Evolutionary conservation across 805 yeast genomes (phyloP).

Genomic region (Lipomyces yamanashiensis): DNA sequence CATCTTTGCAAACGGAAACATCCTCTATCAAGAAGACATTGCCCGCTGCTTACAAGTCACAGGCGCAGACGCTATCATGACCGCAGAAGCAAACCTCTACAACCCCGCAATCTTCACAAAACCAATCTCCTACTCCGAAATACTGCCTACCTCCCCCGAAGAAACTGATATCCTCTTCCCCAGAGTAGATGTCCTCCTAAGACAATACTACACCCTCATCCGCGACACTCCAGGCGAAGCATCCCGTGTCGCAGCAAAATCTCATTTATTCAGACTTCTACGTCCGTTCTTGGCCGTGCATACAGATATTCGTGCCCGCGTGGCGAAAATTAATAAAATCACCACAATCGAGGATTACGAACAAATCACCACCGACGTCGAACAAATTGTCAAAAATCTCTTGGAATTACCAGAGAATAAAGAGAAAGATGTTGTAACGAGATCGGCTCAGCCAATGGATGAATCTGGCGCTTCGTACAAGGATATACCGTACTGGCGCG

Average conservation of each 20-base stretch:
- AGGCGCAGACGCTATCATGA: conserved; percentile 89
- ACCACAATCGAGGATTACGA: conserved; percentile 54
- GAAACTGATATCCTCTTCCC: conserved; percentile 74
- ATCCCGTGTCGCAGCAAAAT: conserved; percentile 80
- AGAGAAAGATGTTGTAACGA: conserved; percentile 62
- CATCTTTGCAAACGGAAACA: conserved; percentile 91
- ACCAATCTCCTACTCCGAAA: conserved; percentile 6
- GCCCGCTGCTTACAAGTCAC: conserved; percentile 66
- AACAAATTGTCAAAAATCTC: conserved; percentile 63
- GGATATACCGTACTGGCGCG: conserved; percentile 90
- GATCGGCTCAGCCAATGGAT: conserved; percentile 55
- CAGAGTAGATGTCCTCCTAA: conserved; percentile 76
- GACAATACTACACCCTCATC: conserved; percentile 89
- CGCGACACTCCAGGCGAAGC: conserved; percentile 67
- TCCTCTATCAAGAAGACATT: conserved; percentile 86
- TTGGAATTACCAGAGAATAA: conserved; percentile 57
- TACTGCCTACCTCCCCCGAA: conserved; percentile 42
- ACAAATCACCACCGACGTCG: conserved; percentile 66
- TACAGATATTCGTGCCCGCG: conserved; percentile 73
- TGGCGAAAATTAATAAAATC: conserved; percentile 59
- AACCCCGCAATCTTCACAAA: conserved; percentile 83
- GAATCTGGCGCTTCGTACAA: conserved; percentile 83
- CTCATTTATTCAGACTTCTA: conserved; percentile 86
- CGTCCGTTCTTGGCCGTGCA: conserved; percentile 79
- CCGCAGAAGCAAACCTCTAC: conserved; percentile 92